These are phyloP conservation scores for Teratosphaeria viscida DNA, from an alignment of 2,329 filamentous ascomycete species.

Conservation along the genomic window DNA sequence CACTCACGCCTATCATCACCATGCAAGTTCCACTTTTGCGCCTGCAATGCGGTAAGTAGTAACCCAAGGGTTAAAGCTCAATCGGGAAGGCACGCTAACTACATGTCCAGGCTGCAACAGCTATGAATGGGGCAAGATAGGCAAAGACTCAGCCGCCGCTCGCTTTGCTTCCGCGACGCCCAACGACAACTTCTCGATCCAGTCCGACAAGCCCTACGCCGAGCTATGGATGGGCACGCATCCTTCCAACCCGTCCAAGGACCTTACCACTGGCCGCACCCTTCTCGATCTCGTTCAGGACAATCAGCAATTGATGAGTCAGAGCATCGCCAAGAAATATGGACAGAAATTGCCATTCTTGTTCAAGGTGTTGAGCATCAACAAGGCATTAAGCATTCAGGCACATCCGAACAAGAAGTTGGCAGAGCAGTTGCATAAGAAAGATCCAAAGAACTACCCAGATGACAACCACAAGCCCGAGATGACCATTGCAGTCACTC, in stretches of 20 bases:
- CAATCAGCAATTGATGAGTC: slow-evolving; percentile 72
- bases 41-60: slow-evolving; percentile 59
- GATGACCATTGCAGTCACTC: slow-evolving; percentile 96
- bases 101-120: slow-evolving; percentile 71
- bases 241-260: slow-evolving; percentile 87
- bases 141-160: slow-evolving; percentile 75
- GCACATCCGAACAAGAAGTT: slow-evolving; percentile 66
- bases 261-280: slow-evolving; percentile 70
- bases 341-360: slow-evolving; percentile 81
- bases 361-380: slow-evolving; percentile 94
- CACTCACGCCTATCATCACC: slow-evolving; percentile 10
- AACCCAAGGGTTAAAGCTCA: neutral
- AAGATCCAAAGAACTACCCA: slow-evolving; percentile 88
- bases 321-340: slow-evolving; percentile 63
- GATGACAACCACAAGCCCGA: slow-evolving; percentile 99
- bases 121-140: slow-evolving; percentile 98
- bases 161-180: slow-evolving; percentile 81
- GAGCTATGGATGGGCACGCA: slow-evolving; percentile 99
- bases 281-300: slow-evolving; percentile 80
- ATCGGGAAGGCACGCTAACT: slow-evolving; percentile 14
- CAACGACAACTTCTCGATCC: slow-evolving; percentile 60
- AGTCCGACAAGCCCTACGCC: slow-evolving; percentile 84
- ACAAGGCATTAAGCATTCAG: slow-evolving; percentile 93
- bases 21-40: slow-evolving; percentile 77
- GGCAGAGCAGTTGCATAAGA: slow-evolving; percentile 75